Evolutionary conservation across 2,329 filamentous ascomycete species (phyloP), one percentile per base, ranked within the genome.

Genomic region (Scedosporium boydii): DNA sequence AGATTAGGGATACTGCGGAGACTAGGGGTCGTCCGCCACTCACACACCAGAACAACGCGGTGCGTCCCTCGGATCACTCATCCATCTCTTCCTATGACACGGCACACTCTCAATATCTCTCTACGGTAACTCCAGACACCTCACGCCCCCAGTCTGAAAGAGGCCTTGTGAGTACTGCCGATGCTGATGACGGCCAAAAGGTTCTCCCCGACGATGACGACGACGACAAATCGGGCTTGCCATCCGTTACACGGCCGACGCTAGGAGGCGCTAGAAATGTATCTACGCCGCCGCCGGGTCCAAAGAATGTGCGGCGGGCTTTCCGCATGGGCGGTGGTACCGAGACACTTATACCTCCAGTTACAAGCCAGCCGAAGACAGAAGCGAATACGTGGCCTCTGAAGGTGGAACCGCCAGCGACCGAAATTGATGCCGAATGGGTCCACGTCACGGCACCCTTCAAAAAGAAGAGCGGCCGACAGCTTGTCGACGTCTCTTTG

Each of bases 131-230:
- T 4, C 76, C 76, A 0, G 70, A 75, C 61, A 75, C 73, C 0
- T 77, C 76, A 1, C 71, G 75, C 12, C 74, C 76, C 0, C 72
- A 77, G 58, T 78, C 76, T 0, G 75, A 76, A 60, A 73, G 66
- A 55, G 53, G 48, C 7, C 16, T 26, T 3, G 14, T 60, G 16
- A 42, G n/a, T 34, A 53, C 59, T n/a, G n/a, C 18, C 16, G 59
- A 14, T 56, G 27, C 46, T n/a, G 41, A 27, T 7, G 60, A 63
- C 18, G 59, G 48, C 18, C 66, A 64, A 34, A 48, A 62, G 6
- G 38, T 65, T 7, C 55, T 67, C 9, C 58, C 60, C n/a, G 60
- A 62, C 1, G 42, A 66, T 34, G 65, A 67, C 6, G 60, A 62
- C 1, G 42, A 66, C 38, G 65, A 67, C 6, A 63, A 64, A 38